Conservation (phyloP, 257 asterid genomes). For the Scutellaria barbata region DNA sequence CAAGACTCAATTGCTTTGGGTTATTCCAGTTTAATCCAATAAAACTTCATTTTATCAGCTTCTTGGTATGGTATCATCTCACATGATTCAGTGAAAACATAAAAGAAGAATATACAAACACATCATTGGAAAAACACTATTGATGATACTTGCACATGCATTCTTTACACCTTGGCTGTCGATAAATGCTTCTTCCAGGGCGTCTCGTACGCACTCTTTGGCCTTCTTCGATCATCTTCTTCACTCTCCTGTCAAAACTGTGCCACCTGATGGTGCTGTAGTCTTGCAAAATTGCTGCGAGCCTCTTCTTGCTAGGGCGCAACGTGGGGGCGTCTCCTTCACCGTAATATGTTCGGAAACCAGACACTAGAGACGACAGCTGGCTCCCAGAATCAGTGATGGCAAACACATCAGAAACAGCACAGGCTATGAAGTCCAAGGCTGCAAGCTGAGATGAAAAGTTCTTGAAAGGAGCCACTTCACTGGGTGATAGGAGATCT, state of each 20-base stretch:
- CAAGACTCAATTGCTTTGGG: slow-evolving; percentile 42
- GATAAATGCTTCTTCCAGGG: slow-evolving; percentile 66
- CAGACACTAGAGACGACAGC: slow-evolving; percentile 86
- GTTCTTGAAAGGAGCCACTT: slow-evolving; percentile 77
- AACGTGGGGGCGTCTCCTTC: slow-evolving; percentile 75
- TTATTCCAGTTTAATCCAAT: slow-evolving; percentile 59
- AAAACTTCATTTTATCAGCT: background rate
- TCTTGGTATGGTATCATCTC: background rate
- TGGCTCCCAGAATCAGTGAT: slow-evolving; percentile 96
- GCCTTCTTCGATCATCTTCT: slow-evolving; percentile 86
- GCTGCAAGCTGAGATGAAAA: slow-evolving; percentile 99
- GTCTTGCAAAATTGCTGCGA: slow-evolving; percentile 71
- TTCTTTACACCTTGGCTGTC: slow-evolving; percentile 68
- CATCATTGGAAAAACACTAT: background rate
- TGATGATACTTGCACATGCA: slow-evolving; percentile 80
- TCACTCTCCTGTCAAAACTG: slow-evolving; percentile 59
- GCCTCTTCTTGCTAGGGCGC: slow-evolving; percentile 88
- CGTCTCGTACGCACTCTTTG: slow-evolving; percentile 58
- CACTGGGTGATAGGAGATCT: slow-evolving; percentile 74
- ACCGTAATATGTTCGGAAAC: slow-evolving; percentile 82
- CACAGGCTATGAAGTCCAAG: slow-evolving; percentile 82
- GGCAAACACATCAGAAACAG: slow-evolving; percentile 87
- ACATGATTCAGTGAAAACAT: background rate
- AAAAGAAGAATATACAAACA: background rate
- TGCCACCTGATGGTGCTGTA: slow-evolving; percentile 67